Percentiles rank a stretch among this genome's conserved stretches.
phyloP scores from a whole-genome alignment of 2,329 filamentous ascomycete genomes.

The Aspergillus quadricinctus region DNA sequence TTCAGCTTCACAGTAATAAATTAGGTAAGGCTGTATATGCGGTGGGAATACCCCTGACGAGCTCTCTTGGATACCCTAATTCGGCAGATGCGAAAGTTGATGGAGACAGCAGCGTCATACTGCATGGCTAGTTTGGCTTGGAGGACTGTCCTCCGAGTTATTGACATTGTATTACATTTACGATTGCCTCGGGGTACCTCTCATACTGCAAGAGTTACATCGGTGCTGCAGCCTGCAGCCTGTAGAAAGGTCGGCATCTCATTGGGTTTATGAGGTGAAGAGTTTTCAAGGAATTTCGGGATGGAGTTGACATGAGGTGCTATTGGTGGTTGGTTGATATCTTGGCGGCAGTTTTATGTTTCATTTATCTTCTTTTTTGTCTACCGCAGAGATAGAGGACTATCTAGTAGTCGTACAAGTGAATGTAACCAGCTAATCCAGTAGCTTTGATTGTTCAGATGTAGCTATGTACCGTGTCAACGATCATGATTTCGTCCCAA shows the following conservation, averaged over 20 bases:
- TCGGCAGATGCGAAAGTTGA: not conserved
- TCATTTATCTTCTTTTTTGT: not conserved
- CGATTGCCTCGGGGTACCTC: not conserved
- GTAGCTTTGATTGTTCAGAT: not conserved
- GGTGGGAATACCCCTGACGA: not conserved
- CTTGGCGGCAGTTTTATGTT: not conserved
- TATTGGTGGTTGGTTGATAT: not conserved
- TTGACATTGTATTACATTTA: not conserved
- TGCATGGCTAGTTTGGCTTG: conserved; percentile 5
- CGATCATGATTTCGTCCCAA: conserved; percentile 5
- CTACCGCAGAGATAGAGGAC: not conserved
- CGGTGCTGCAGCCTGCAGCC: not conserved
- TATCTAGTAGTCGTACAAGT: not conserved
- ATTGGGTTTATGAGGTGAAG: not conserved
- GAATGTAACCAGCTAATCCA: not conserved
- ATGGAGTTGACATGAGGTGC: not conserved
- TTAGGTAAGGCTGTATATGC: not conserved
- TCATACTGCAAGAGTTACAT: not conserved
- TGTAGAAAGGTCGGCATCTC: not conserved
- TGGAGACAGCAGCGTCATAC: conserved; percentile 5
- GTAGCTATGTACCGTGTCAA: not conserved
- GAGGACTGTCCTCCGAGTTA: conserved; percentile 21
- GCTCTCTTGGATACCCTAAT: not conserved
- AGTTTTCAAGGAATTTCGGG: not conserved
- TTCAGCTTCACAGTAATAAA: too few relatives aligned